phyloP scores from a whole-genome alignment of 2,329 filamentous ascomycete species.

The Rhinocladiella similis region DNA sequence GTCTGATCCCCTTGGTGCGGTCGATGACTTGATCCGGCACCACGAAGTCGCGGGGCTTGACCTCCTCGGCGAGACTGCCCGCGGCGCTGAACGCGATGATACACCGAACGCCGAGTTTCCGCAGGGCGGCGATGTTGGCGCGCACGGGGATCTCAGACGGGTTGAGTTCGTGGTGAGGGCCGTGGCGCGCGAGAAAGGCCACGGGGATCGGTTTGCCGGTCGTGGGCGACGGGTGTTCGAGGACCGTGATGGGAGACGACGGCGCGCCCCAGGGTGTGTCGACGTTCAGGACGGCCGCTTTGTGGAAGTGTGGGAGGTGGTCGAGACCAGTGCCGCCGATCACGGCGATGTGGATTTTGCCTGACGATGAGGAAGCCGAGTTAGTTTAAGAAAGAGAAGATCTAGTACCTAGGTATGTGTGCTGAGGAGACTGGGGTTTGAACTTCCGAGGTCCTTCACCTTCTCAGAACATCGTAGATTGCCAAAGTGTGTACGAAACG shows the following conservation, averaged over 20 bases:
- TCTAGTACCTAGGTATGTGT: too few relatives aligned
- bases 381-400: too few relatives aligned
- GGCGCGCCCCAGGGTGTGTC: slow-evolving; percentile 87
- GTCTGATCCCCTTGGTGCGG: slow-evolving; percentile 89
- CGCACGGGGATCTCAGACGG: slow-evolving; percentile 93
- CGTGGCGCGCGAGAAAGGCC: slow-evolving; percentile 93
- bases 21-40: slow-evolving; percentile 96
- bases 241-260: slow-evolving; percentile 75
- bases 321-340: slow-evolving; percentile 92
- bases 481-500: too few relatives aligned
- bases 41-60: slow-evolving; percentile 95
- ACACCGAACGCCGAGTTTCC: slow-evolving; percentile 82
- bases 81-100: slow-evolving; percentile 96
- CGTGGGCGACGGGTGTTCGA: slow-evolving; percentile 78
- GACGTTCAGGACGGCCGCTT: slow-evolving; percentile 74
- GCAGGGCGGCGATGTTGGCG: slow-evolving; percentile 97
- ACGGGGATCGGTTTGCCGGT: slow-evolving; percentile 62
- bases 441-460: too few relatives aligned
- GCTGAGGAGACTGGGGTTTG: too few relatives aligned
- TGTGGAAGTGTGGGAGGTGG: slow-evolving; percentile 81
- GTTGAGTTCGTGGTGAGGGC: slow-evolving; percentile 80
- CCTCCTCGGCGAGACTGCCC: slow-evolving; percentile 85
- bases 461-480: too few relatives aligned
- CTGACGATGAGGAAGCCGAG: slow-evolving; percentile 39
- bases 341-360: slow-evolving; percentile 77